Evolutionary conservation across 768 basidiomycete species (phyloP).

Genomic region (Dendrothele bispora): DNA sequence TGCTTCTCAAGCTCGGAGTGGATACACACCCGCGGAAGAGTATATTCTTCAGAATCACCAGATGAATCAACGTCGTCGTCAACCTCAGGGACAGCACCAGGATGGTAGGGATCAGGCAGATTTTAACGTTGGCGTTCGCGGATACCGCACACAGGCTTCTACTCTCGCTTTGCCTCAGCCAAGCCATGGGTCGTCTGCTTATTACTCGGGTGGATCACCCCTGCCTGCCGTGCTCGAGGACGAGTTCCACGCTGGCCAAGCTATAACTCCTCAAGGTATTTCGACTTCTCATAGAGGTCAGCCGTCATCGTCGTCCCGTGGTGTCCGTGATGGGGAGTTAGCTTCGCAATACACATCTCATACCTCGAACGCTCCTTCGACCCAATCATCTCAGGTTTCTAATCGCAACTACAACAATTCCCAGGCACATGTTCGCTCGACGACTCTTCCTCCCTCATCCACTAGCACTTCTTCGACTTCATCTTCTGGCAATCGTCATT

Average conservation of each 20-base stretch:
- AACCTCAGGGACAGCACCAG: conserved; percentile 25
- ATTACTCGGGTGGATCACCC: background rate
- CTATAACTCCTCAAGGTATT: too few species aligned
- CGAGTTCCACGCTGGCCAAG: conserved; percentile 4
- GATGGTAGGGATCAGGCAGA: conserved; percentile 22
- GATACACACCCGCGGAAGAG: conserved; percentile 70
- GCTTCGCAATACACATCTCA: conserved; percentile 6
- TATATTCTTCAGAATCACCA: conserved; percentile 61
- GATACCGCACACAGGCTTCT: conserved; percentile 40
- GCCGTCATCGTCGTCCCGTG: too few species aligned
- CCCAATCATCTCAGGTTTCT: conserved; percentile 10
- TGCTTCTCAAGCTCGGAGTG: conserved; percentile 39
- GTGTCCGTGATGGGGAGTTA: too few species aligned
- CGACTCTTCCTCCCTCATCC: conserved; percentile 44
- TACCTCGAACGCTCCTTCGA: conserved; percentile 3
- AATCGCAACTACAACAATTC: conserved; percentile 21
- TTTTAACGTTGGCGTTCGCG: conserved; percentile 41
- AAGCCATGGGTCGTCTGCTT: conserved; percentile 14
- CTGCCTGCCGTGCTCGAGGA: conserved; percentile 3
- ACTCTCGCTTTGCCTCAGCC: conserved; percentile 24
- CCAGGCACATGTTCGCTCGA: conserved; percentile 42
- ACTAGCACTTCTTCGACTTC: conserved; percentile 18
- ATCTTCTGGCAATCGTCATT: conserved; percentile 40
- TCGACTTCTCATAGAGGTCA: too few species aligned
- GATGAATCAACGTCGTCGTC: conserved; percentile 14